Base-by-base conservation (phyloP, 176 grass and related monocot genomes). In the Melocanna baccifera region DNA sequence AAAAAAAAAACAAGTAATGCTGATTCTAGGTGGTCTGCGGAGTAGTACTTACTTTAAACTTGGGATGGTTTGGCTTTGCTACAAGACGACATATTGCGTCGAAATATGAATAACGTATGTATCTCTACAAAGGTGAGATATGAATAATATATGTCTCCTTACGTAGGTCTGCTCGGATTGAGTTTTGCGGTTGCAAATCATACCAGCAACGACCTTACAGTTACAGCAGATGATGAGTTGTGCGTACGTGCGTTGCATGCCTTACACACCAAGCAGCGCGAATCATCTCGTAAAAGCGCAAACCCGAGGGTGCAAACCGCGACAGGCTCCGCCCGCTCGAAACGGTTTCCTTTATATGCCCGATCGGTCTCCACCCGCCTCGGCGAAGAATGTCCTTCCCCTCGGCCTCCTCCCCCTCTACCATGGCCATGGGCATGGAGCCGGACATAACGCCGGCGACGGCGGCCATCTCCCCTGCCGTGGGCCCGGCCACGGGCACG, bases 261-360 rank as follows among this genome's bases (percentile, higher is more conserved):
- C 77, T 87, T 86, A 23, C 7, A 15, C 30, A 29, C 45, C 7
- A 80, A 86, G 29, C 48, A 58, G 75, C 61, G n/a, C 50, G 19
- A 45, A 55, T 2, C 22, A 57, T 70, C 48, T 55, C 25, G 1
- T 59, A 40, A 55, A 37, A 42, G 64, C 47, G 7, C 28, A 1
- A 7, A 56, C 6, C 1, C 5, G 19, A 67, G 16, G 30, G 58
- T 12, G 58, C 39, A 19, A 71, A 72, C 22, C 32, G 73, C 65
- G 53, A 63, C 12, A 50, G 19, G 15, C 34, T 18, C 62, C 18
- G 19, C 53, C 62, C 18, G 19, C 53, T 30, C 5, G 0, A n/a
- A 84, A 15, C 87, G 9, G 14, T 11, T 43, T 64, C 46, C 67
- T 73, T 73, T 73, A 85, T 89, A 85, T 47, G 1, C 67, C 19